phyloP scores from a whole-genome alignment of 1,284 basidiomycete genomes.

The Erythrobasidium hasegawianum region DNA sequence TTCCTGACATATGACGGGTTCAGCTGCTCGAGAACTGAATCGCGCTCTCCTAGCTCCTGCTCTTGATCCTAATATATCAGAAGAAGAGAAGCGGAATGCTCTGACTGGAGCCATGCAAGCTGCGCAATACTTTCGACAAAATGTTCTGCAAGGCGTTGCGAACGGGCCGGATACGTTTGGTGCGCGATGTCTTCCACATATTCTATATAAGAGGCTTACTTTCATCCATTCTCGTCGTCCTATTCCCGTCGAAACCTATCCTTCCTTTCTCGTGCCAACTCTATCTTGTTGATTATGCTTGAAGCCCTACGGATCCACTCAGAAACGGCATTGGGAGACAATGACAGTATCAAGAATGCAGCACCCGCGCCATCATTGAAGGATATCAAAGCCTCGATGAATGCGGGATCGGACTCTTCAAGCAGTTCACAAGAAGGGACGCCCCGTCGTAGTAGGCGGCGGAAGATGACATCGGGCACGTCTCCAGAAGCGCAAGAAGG shows the following conservation, averaged over 20 bases:
- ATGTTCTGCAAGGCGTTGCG: slow-evolving; percentile 32
- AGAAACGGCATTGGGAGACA: slow-evolving; percentile 29
- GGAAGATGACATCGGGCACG: too few species aligned
- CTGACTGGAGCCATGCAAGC: slow-evolving; percentile 22
- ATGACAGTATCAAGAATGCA: slow-evolving; percentile 19
- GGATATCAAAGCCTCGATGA: slow-evolving; percentile 30
- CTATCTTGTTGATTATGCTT: too few species aligned
- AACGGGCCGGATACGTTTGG: background rate
- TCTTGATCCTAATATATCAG: background rate
- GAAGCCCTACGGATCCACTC: slow-evolving; percentile 20
- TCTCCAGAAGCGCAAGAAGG: too few species aligned
- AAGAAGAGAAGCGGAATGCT: slow-evolving; percentile 11
- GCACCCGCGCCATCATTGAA: slow-evolving; percentile 21
- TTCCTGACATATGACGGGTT: background rate
- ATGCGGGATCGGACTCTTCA: slow-evolving; percentile 9
- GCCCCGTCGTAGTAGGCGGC: background rate
- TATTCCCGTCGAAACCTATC: too few species aligned
- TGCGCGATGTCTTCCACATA: too few species aligned
- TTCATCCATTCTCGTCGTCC: too few species aligned
- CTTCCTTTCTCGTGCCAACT: too few species aligned
- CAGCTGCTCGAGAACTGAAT: slow-evolving; percentile 23
- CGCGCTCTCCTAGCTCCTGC: slow-evolving; percentile 23
- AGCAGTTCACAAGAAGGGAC: slow-evolving; percentile 14
- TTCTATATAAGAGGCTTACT: too few species aligned
- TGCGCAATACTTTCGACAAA: slow-evolving; percentile 20